Conservation (phyloP, 768 basidiomycete genomes). For the Dentipellis sp. region DNA sequence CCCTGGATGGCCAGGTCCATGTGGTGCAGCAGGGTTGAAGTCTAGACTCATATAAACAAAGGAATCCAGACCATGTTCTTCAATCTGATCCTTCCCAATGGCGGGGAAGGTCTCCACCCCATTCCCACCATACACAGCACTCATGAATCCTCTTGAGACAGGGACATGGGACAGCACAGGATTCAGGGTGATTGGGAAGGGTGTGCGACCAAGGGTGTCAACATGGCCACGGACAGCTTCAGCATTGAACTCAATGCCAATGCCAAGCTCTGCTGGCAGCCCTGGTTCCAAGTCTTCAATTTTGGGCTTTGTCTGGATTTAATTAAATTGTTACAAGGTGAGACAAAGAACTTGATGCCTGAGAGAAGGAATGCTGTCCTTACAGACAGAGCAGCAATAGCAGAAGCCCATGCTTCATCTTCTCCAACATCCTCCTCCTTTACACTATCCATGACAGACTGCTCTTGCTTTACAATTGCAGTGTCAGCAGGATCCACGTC, state of each 20-base stretch:
- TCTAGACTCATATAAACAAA: neutral
- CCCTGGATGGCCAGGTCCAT: neutral
- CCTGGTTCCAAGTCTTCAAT: no score
- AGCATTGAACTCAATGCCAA: neutral
- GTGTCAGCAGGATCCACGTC: no score
- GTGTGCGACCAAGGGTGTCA: neutral
- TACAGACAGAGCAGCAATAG: no score
- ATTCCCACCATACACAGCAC: neutral
- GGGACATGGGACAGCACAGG: neutral
- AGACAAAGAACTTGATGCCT: no score
- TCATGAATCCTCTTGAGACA: neutral
- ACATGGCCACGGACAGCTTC: neutral
- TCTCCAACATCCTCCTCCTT: no score
- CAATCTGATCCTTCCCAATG: neutral
- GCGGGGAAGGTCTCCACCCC: neutral
- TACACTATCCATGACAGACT: no score
- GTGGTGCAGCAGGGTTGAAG: neutral
- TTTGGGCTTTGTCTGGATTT: no score
- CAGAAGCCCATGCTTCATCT: no score
- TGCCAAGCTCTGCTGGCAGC: neutral
- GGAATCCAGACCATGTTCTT: neutral
- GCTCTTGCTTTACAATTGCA: no score
- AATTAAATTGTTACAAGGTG: no score
- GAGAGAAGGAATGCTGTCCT: no score
- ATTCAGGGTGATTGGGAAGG: neutral